Base-by-base conservation (phyloP, 2,329 filamentous ascomycete genomes). In the Fusarium foetens region DNA sequence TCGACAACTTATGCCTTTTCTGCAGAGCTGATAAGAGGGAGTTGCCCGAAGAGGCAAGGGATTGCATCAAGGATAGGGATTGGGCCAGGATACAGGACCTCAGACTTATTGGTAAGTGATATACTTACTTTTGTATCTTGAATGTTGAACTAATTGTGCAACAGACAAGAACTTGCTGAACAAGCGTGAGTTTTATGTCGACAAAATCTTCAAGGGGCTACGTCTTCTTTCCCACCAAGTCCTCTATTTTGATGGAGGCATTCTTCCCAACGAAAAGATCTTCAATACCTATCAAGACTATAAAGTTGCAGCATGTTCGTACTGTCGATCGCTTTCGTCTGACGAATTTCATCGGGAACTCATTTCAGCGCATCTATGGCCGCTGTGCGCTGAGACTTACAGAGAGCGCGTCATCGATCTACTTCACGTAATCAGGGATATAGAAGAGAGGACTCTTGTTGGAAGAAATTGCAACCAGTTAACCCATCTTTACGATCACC, bases 161-260 rank as follows among this genome's bases (percentile, higher is more conserved):
- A 52, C 17, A 72, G 71, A 65, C 39, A 31, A 64, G 8, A 6
- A 11, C 10, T 29, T 74, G 33, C 16, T 65, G 4, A 5, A 46
- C 3, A 48, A 23, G 25, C 62, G 73, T 23, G 23, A 45, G 12
- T 39, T 31, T 19, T 55, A 58, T 19, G 16, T 72, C 19, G 19
- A 63, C 8, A 21, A 8, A 4, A 72, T 68, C 9, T 64, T 72
- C 23, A 42, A 64, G 8, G 57, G 45, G 19, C 12, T 75, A 10
- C 35, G 51, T 8, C 46, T 75, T 21, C 60, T 75, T n/a, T 60
- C 68, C 6, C 25, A 66, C 10, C 73, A 70, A 29, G 33, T 68
- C 23, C 31, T 29, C 14, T 49, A 53, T n/a, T 19, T 63, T 11
- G 63, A 68, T 16, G 43, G 35, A 17, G 72, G 72, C 2, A 38